Evolutionary conservation across 169 alveolate genomes (phyloP), one percentile per base, ranked within the genome.

Genomic region (Blepharisma undulans): DNA sequence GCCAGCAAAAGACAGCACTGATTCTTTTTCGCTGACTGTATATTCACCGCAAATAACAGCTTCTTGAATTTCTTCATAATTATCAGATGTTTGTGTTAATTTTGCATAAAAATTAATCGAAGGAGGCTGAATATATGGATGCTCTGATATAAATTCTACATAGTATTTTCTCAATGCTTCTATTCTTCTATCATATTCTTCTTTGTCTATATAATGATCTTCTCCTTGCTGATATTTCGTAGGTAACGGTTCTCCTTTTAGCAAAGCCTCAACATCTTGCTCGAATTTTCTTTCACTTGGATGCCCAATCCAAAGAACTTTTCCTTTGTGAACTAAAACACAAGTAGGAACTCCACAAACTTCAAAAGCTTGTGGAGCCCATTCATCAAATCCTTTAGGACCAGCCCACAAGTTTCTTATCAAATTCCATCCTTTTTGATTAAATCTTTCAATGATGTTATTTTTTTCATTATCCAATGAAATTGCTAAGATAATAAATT

Each of bases 381-480:
- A 18, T 16, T 18, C 25, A 12, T 32, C 74, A 16, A 19, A 29
- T 29, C 84, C 90, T n/a, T 84, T 10, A 19, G 30, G 60, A 14
- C 84, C 87, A 72, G 74, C 61, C 84, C 89, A 82, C 34, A 76
- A 90, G 27, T 72, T 61, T 48, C 33, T 76, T 16, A 90, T 66
- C 5, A 33, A 30, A 27, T 82, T 32, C 93, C 91, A 90, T 84
- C 76, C 60, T 59, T 74, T 90, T 16, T 84, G 61, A n/a, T 72
- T 27, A 21, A 90, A 34, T 84, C 94, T 91, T 29, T 91, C 32
- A 59, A 14, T 29, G 25, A 77, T 89, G n/a, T 30, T 21, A 29
- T 85, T 90, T 7, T 14, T 60, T 14, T 76, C 59, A 18, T 91
- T 89, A 76, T 87, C 94, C 18, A 91, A 71, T n/a, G 94, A 91